Evolutionary conservation across 1,284 basidiomycete genomes (phyloP), one percentile per base, ranked within the genome.

Genomic region (Pseudomicrostroma phylloplanum): DNA sequence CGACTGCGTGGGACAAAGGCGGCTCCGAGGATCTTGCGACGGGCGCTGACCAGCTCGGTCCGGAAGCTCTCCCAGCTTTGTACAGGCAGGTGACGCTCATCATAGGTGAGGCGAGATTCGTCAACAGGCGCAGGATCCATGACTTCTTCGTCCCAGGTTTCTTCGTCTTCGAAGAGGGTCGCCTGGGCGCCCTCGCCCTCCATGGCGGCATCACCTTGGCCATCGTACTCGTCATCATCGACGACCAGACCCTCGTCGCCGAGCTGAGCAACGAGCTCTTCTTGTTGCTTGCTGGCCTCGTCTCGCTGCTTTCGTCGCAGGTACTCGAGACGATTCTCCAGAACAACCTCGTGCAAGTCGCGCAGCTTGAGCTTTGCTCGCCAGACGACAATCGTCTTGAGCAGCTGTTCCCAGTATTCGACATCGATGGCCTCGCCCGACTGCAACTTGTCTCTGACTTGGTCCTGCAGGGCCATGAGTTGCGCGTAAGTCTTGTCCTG

Each of bases 361-460:
- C 91, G 90, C 56, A 99, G 84, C 73, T 93, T 93, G 8, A 91
- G 89, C 82, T 96, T 96, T n/a, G 96, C 90, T 80, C 96, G 96
- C 88, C 91, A 96, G 0, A 98, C 93, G n/a, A 96, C 83, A 48
- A 98, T 82, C 77, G 91, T 92, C 79, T 91, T 90, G 63, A 98
- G 80, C 6, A 98, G 82, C 43, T 87, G 84, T 80, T 97, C 94
- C 96, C 96, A 99, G 78, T 98, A 99, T 79, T 99, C 96, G 13
- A 88, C 89, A 80, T 99, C 96, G 46, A 98, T 86, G 0, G 93
- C 92, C 80, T 97, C 92, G 39, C 91, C 91, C 64, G 91, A 91
- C 0, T 85, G 83, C 1, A 98, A 84, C 80, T 98, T 98, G 57
- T 84, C 84, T 72, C 92, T 90, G 15, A 98, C 88, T 72, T 88